Base-by-base conservation (phyloP, 805 yeast species). In the Barnettozyma sp. region DNA sequence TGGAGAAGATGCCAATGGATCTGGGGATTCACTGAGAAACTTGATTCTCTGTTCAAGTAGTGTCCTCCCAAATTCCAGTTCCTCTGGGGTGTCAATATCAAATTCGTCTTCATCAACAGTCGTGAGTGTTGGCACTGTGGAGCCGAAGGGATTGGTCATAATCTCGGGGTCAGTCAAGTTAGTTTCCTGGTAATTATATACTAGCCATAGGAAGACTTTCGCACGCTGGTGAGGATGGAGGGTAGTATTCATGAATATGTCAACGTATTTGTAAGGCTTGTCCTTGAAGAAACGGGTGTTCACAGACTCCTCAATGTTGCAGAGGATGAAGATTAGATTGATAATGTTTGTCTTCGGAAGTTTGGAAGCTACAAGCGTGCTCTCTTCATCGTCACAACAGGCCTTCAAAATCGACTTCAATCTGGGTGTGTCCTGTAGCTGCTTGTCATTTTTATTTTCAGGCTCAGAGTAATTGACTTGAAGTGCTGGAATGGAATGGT, bases 391-490 rank as follows among this genome's bases (percentile, higher is more conserved):
- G 50, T 88, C 95, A 47, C 88, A 77, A 3, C 88, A 85, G 0
- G 92, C 84, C 60, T 90, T 90, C 46, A 90, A 60, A 15, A 90
- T 90, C 0, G 94, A 80, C 55, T 90, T 90, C 43, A 90, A 69
- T 37, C 97, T 67, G 3, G 97, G 97, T 0, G 97, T 92, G 54
- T 90, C 97, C 60, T 90, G 97, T 26, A 90, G 65, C 39, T 86
- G 92, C 54, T 82, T 85, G 30, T 78, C 78, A 29, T 72, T 71
- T 11, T 68, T 56, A 30, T 60, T 60, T 18, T 41, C 48, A 29
- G 42, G 44, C 12, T 35, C 39, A 12, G 34, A 72, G 13, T 80
- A 69, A 39, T 73, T 75, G 3, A 81, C 76, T 55, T 90, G 97
- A 28, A 90, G 65, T 9, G 87, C 76, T 1, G 98, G 98, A 22